A percentile compares a stretch with the other conserved stretches of the same genome.
Conservation (phyloP, 2,329 filamentous ascomycete species). For the Colletotrichum somersetense region DNA sequence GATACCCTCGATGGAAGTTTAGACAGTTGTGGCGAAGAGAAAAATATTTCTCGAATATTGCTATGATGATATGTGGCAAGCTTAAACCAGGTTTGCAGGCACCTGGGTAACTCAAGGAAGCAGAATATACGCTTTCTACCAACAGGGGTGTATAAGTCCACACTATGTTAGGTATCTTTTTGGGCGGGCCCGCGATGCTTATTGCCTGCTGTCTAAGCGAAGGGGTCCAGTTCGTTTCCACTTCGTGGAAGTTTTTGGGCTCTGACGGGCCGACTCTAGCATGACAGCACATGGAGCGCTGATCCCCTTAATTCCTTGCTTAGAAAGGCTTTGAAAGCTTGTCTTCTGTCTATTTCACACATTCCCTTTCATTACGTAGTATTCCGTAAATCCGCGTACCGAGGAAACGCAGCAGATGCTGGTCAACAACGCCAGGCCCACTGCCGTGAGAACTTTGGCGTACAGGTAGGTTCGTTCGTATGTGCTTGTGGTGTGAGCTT, state of each 20-base stretch:
- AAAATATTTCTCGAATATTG: background rate
- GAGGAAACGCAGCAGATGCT: background rate
- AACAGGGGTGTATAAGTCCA: background rate
- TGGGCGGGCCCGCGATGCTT: background rate
- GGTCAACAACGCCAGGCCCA: background rate
- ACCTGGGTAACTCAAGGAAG: too few species aligned
- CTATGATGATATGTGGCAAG: background rate
- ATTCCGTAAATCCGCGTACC: constrained; percentile 15
- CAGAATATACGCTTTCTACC: background rate
- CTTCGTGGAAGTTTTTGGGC: background rate
- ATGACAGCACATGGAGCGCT: constrained; percentile 4
- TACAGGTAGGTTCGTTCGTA: too few species aligned
- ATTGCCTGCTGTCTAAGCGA: background rate
- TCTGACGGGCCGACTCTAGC: constrained; percentile 6
- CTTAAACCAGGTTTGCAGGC: background rate
- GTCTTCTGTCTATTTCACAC: background rate
- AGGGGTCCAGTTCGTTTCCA: constrained; percentile 6
- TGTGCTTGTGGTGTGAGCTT: background rate
- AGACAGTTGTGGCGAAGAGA: background rate
- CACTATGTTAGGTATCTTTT: too few species aligned
- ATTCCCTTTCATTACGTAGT: background rate
- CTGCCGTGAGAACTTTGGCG: background rate
- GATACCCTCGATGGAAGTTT: too few species aligned
- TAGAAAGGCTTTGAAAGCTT: background rate
- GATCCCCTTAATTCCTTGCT: background rate